These are phyloP conservation scores for Tulasnella sp. DNA, from an alignment of 768 basidiomycete genomes.

Conservation along the genomic window DNA sequence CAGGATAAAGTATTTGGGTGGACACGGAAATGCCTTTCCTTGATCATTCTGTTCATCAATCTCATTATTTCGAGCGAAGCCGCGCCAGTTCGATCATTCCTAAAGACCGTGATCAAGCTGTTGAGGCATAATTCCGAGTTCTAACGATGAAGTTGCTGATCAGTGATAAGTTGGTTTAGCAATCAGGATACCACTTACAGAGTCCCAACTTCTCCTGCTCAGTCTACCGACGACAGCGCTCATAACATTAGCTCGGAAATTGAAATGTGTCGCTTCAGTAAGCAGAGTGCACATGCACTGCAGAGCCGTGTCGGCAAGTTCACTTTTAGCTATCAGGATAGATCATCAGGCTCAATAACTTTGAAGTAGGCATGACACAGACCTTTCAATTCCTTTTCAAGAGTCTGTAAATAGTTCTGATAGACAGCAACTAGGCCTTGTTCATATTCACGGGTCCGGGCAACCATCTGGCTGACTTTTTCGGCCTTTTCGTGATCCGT, in stretches of 20 bases:
- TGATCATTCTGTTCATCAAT: conserved; percentile 88
- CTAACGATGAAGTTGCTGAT: conserved; percentile 30
- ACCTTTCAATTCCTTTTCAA: conserved; percentile 86
- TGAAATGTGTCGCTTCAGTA: conserved; percentile 83
- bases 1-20: conserved; percentile 80
- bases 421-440: conserved; percentile 83
- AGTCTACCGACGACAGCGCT: conserved; percentile 68
- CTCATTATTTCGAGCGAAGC: conserved; percentile 83
- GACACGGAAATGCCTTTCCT: conserved; percentile 80
- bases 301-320: conserved; percentile 54
- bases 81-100: conserved; percentile 62
- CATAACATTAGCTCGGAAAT: conserved; percentile 89
- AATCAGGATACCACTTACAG: conserved; percentile 37
- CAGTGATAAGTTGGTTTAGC: neutral
- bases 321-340: conserved; percentile 41
- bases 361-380: conserved; percentile 10
- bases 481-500: conserved; percentile 84
- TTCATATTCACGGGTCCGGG: conserved; percentile 84
- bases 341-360: conserved; percentile 21
- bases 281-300: conserved; percentile 81
- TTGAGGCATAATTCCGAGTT: conserved; percentile 74
- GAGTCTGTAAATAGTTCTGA: conserved; percentile 70
- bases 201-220: conserved; percentile 80
- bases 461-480: conserved; percentile 89
- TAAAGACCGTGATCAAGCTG: conserved; percentile 70